Base-by-base conservation (phyloP, 2,329 filamentous ascomycete genomes). In the Fusarium duplospermum region DNA sequence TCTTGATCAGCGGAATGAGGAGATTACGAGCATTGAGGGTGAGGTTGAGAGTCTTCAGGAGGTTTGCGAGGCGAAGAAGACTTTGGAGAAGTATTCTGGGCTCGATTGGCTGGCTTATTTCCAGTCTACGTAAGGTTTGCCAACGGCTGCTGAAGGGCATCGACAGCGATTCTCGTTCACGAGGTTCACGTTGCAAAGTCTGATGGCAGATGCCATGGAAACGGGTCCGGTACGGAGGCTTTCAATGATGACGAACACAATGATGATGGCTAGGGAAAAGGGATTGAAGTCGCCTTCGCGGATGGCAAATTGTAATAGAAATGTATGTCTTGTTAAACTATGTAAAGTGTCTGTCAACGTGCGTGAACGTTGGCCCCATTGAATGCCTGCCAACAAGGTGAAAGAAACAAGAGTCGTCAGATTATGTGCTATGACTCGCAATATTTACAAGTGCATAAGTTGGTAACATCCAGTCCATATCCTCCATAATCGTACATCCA, bases 401-500 rank as follows among this genome's bases (percentile, higher is more conserved):
- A 60, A 60, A 45, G 38, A 60, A 42, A 59, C 47, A 45, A 45
- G 57, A 60, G 38, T 45, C 31, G 38, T 35, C 2, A 20, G 31
- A 47, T 36, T 38, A 60, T 64, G 54, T 64, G 50, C 29, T 29
- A 63, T 38, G 22, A 29, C 36, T 59, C 38, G 38, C 6, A 64
- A 64, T 60, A 64, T 64, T 13, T 64, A 64, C 62, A 64, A 56
- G 22, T 63, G 27, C 22, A 64, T 22, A 47, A 64, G 24, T 36
- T 16, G 6, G 9, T 27, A 35, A 59, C 13, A 24, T 36, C 27
- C 36, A 38, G 20, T 22, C 27, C 24, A 50, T 42, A 33, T 31
- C 9, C 10, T 31, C n/a, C 35, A 63, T 33, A 20, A 29, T 38
- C 29, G 14, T 60, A 2, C 35, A 38, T 38, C 35, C 35, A 36